These are phyloP conservation scores for Saprolegnia diclina DNA, from an alignment of 352 stramenopile species.

Conservation along the genomic window DNA sequence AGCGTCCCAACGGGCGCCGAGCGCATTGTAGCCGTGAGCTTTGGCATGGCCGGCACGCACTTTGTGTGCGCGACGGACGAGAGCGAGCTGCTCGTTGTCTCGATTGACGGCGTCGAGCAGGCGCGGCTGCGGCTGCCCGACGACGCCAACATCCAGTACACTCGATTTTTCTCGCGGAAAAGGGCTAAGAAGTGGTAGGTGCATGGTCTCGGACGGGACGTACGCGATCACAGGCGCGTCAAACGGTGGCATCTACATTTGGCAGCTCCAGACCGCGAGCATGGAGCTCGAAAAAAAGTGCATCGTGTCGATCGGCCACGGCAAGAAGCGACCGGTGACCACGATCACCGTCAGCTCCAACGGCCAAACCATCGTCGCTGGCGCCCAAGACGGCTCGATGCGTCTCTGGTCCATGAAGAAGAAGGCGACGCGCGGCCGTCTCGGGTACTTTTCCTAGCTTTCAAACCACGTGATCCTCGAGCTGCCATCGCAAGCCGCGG, in stretches of 20 bases:
- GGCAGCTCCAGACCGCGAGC: constrained; percentile 43
- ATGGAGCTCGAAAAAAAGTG: constrained; percentile 49
- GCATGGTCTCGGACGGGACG: constrained; percentile 65
- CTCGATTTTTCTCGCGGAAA: background rate
- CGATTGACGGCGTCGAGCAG: constrained; percentile 41
- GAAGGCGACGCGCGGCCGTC: constrained; percentile 10
- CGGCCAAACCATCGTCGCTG: constrained; percentile 54
- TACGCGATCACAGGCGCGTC: constrained; percentile 65
- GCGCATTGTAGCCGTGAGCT: constrained; percentile 62
- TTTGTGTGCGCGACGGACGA: constrained; percentile 66
- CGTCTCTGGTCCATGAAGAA: constrained; percentile 44
- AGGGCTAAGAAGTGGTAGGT: constrained; percentile 30
- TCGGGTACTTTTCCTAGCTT: constrained; percentile 19
- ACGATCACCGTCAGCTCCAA: constrained; percentile 48
- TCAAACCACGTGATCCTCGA: too few relatives aligned
- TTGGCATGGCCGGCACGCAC: constrained; percentile 45
- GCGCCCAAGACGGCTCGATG: constrained; percentile 51
- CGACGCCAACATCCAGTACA: constrained; percentile 54
- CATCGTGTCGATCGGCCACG: constrained; percentile 39
- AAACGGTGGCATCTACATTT: constrained; percentile 57
- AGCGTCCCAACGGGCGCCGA: constrained; percentile 44
- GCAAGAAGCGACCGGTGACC: constrained; percentile 57
- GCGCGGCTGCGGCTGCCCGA: constrained; percentile 46
- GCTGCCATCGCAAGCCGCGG: too few relatives aligned
- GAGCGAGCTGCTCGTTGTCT: constrained; percentile 61